A percentile compares a stretch with the other conserved stretches of the same genome.
These are phyloP conservation scores for Trametes cinnabarina DNA, from an alignment of 768 basidiomycete genomes.

Conservation along the genomic window DNA sequence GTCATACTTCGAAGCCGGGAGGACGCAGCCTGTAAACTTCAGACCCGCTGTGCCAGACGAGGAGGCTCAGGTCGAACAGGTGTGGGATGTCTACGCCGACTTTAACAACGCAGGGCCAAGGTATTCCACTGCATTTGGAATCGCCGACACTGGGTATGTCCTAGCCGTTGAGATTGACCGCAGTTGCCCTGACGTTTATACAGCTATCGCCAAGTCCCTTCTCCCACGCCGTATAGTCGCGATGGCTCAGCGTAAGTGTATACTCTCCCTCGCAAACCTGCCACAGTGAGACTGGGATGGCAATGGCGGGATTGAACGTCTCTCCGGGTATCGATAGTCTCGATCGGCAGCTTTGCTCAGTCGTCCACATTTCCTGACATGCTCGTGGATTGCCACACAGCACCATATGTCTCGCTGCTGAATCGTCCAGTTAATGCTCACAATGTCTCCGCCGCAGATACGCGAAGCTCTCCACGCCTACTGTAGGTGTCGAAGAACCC, in stretches of 20 bases:
- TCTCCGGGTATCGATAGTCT: too few relatives aligned
- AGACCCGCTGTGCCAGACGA: conserved; percentile 54
- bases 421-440: too few relatives aligned
- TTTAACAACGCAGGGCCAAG: conserved; percentile 84
- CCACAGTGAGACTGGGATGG: too few relatives aligned
- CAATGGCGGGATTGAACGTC: too few relatives aligned
- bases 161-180: background rate
- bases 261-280: background rate
- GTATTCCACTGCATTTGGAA: conserved; percentile 65
- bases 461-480: conserved; percentile 18
- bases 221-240: conserved; percentile 13
- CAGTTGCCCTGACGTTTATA: background rate
- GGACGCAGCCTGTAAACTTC: conserved; percentile 70
- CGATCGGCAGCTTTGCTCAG: too few relatives aligned
- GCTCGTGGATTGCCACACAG: too few relatives aligned
- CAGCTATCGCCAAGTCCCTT: conserved; percentile 29
- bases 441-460: conserved; percentile 1
- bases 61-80: conserved; percentile 52
- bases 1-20: conserved; percentile 66
- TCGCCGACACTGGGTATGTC: conserved; percentile 42
- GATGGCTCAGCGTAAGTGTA: conserved; percentile 8
- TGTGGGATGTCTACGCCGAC: conserved; percentile 84
- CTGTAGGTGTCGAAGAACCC: conserved; percentile 36
- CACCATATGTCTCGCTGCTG: too few relatives aligned
- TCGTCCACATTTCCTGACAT: too few relatives aligned